phyloP scores from a whole-genome alignment of 192 early-diverging fungal species.

The Podila epigama region DNA sequence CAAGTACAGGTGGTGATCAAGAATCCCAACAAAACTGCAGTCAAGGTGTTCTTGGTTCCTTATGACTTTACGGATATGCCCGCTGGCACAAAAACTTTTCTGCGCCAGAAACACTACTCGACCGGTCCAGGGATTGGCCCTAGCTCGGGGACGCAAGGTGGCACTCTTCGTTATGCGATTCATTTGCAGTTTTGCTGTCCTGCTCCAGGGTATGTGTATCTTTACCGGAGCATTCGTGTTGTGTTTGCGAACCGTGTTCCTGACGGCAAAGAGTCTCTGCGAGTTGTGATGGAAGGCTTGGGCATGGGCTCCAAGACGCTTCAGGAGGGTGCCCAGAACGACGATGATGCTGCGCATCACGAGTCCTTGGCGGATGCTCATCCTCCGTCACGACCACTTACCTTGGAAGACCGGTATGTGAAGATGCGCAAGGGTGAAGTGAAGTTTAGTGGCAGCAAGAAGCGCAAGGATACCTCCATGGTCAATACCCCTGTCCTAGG shows the following conservation, averaged over 20 bases:
- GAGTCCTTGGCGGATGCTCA: background rate
- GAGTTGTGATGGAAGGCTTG: slow-evolving; percentile 69
- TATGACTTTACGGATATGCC: slow-evolving; percentile 86
- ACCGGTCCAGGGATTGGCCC: slow-evolving; percentile 29
- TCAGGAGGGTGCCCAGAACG: slow-evolving; percentile 6
- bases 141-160: slow-evolving; percentile 9
- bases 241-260: slow-evolving; percentile 74
- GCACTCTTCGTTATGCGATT: slow-evolving; percentile 73
- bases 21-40: slow-evolving; percentile 76
- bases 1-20: slow-evolving; percentile 86
- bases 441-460: slow-evolving; percentile 18
- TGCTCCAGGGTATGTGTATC: slow-evolving; percentile 62
- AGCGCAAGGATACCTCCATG: slow-evolving; percentile 14
- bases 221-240: slow-evolving; percentile 72
- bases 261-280: slow-evolving; percentile 70
- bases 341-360: background rate
- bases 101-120: slow-evolving; percentile 80
- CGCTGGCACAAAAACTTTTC: slow-evolving; percentile 72
- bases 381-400: background rate
- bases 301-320: slow-evolving; percentile 56
- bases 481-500: background rate
- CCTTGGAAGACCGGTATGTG: slow-evolving; percentile 33
- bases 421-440: slow-evolving; percentile 46
- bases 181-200: slow-evolving; percentile 76
- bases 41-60: slow-evolving; percentile 81